Conservation (phyloP, 768 basidiomycete species). For the Tulasnella sp. region DNA sequence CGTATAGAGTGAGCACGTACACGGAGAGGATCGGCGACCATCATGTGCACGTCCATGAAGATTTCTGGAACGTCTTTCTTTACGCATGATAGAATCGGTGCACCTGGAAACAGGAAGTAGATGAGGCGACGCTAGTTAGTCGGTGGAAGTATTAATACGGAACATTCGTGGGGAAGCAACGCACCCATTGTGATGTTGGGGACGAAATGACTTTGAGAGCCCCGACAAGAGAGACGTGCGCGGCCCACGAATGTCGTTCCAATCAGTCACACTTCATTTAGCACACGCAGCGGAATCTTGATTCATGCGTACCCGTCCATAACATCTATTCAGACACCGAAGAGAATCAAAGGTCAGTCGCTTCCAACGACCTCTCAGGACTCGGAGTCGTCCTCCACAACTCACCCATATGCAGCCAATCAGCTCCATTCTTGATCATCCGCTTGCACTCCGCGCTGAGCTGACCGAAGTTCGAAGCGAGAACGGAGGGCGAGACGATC, state of each 20-base stretch:
- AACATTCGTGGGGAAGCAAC: slow-evolving; percentile 38
- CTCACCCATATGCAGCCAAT: slow-evolving; percentile 98
- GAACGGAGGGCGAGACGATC: slow-evolving; percentile 95
- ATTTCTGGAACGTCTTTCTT: slow-evolving; percentile 87
- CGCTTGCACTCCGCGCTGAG: slow-evolving; percentile 93
- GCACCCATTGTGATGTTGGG: slow-evolving; percentile 97
- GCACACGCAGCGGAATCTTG: neutral
- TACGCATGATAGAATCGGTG: slow-evolving; percentile 85
- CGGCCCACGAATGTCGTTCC: neutral
- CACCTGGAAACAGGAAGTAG: slow-evolving; percentile 53
- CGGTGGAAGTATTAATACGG: neutral
- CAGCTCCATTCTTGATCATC: slow-evolving; percentile 93
- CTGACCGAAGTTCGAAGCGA: slow-evolving; percentile 96
- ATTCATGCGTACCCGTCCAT: neutral
- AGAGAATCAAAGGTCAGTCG: neutral
- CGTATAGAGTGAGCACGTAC: slow-evolving; percentile 46
- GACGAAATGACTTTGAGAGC: slow-evolving; percentile 78
- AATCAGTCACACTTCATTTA: neutral
- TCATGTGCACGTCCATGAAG: slow-evolving; percentile 99
- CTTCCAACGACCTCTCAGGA: neutral
- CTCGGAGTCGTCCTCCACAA: neutral
- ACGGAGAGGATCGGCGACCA: slow-evolving; percentile 93
- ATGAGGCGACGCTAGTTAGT: neutral
- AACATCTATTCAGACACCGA: neutral
- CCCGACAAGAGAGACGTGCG: neutral